phyloP scores from a whole-genome alignment of 2,329 filamentous ascomycete genomes.

The Myriangium duriaei region DNA sequence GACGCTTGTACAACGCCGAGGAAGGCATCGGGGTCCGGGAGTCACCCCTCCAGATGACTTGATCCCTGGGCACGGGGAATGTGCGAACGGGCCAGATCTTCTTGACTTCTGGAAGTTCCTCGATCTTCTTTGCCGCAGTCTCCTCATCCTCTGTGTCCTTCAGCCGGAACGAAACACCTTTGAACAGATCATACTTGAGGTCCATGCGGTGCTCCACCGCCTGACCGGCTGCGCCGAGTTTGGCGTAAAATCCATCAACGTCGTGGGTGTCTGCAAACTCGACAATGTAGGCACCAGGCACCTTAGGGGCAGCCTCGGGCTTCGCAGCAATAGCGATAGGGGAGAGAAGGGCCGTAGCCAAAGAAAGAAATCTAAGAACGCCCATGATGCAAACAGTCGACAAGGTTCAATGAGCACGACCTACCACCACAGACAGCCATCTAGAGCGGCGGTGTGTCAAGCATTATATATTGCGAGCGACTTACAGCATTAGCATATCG shows the following conservation, averaged over 20 bases:
- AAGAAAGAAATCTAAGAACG: neutral
- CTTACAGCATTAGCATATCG: no score
- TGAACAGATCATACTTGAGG: conserved; percentile 14
- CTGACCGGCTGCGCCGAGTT: conserved; percentile 12
- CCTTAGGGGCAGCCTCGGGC: conserved; percentile 8
- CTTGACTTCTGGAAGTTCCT: conserved; percentile 14
- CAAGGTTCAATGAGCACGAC: no score
- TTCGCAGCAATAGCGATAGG: neutral
- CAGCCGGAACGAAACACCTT: conserved; percentile 16
- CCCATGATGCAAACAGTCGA: conserved; percentile 5
- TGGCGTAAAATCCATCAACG: conserved; percentile 8
- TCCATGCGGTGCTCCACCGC: conserved; percentile 15
- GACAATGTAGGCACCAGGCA: conserved; percentile 16
- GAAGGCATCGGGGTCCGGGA: conserved; percentile 8
- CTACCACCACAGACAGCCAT: no score
- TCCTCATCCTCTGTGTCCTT: conserved; percentile 13
- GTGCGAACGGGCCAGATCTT: conserved; percentile 16
- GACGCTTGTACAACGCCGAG: conserved; percentile 12
- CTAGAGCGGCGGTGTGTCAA: no score
- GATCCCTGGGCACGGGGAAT: conserved; percentile 13
- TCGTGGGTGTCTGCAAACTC: conserved; percentile 13
- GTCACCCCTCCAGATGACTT: conserved; percentile 14
- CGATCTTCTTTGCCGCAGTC: conserved; percentile 13
- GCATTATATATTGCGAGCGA: no score
- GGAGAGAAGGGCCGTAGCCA: conserved; percentile 4